Percentiles rank a stretch among this genome's conserved stretches.
phyloP scores from a whole-genome alignment of 1,139 yeast genomes.

The Debaryomycetaceae sp. region DNA sequence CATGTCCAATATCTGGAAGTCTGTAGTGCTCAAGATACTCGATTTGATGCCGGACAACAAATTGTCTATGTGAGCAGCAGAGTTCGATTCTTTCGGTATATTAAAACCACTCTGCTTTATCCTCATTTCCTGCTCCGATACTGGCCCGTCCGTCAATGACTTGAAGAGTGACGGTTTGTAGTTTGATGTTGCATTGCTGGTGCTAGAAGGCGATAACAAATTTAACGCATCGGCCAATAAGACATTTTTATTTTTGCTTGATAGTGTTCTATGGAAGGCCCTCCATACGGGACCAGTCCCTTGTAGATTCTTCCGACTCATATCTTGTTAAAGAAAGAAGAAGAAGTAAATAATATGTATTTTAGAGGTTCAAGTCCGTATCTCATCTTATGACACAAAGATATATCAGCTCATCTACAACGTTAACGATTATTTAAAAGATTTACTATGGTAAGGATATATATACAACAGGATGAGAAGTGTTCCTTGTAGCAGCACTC shows the following conservation, averaged over 20 bases:
- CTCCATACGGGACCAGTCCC: neutral
- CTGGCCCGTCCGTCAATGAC: slow-evolving; percentile 32
- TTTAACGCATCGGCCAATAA: slow-evolving; percentile 39
- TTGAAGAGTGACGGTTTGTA: slow-evolving; percentile 38
- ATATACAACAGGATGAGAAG: neutral
- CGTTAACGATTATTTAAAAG: no score
- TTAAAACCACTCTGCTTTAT: slow-evolving; percentile 4
- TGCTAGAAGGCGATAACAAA: slow-evolving; percentile 25
- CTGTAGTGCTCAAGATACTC: slow-evolving; percentile 9
- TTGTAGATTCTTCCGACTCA: neutral
- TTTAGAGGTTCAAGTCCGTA: no score
- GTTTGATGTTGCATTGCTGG: slow-evolving; percentile 6
- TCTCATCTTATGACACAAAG: no score
- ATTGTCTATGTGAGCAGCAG: slow-evolving; percentile 6
- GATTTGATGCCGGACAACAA: slow-evolving; percentile 14
- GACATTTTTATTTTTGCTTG: slow-evolving; percentile 17
- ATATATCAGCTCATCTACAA: no score
- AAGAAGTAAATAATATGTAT: no score
- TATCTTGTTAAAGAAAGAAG: no score
- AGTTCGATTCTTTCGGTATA: slow-evolving; percentile 6
- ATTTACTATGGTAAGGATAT: no score
- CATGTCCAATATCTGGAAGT: slow-evolving; percentile 14
- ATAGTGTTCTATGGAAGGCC: slow-evolving; percentile 1
- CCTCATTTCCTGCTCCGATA: slow-evolving; percentile 18
- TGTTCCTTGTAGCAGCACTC: neutral